Evolutionary conservation across 2,329 filamentous ascomycete species (phyloP), one percentile per base, ranked within the genome.

Genomic region (Cordyceps cicadae): DNA sequence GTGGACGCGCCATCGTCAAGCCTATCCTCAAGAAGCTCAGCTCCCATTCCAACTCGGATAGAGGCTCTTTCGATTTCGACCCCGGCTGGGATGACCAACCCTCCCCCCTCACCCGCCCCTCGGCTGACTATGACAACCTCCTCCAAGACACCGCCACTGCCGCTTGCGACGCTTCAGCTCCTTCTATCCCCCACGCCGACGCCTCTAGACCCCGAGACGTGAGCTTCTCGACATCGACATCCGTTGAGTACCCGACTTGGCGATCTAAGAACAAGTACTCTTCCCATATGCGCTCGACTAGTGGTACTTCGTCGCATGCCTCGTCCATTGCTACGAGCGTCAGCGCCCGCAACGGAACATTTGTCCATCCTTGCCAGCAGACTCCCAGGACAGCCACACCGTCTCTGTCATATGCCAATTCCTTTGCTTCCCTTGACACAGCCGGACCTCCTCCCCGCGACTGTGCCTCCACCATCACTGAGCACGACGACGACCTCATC

Each of bases 291-390:
- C 79, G 85, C 24, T 85, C 83, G 2, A 79, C 82, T 59, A 85
- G 82, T 67, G 82, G 81, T 61, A 77, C 79, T 55, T 85, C 82
- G 26, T 85, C 82, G 26, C 81, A 85, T 67, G 72, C 76, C 64
- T 85, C 83, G 11, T 76, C 82, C 58, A 77, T 80, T 8, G 84
- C 82, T 29, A 79, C 78, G 54, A 79, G 75, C 63, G 85, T 82
- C 66, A 77, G 71, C 54, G 63, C 73, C 58, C 76, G 80, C 61
- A 75, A 74, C 61, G 76, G 76, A 61, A 72, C 76, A 37, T 87
- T 87, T 67, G 77, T 86, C 21, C 85, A 87, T 67, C 84, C 85
- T 29, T 87, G 86, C 65, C 83, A 86, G 68, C 85, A 87, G 72
- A 85, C 77, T 9, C 85, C 85, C 37, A 79, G 82, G 46, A 82